Base-by-base conservation (phyloP, 768 basidiomycete species). In the Hortiboletus campestris region DNA sequence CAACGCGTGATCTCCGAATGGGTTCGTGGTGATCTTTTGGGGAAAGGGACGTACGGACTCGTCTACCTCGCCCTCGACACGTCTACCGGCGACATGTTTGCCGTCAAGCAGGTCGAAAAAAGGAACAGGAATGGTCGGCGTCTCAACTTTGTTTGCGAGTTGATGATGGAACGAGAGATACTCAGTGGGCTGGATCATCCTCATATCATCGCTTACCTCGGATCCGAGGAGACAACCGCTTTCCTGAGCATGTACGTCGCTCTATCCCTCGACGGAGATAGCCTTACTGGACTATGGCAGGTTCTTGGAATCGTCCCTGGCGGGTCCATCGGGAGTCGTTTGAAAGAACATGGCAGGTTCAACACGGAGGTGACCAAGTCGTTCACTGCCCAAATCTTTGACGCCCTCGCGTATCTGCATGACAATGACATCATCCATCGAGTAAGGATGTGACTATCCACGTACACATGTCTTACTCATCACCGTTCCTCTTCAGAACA, bases 61-160 rank as follows among this genome's bases (percentile, higher is more conserved):
- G 95, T 98, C 20, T 98, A 96, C 67, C 82, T 98, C 54, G 95
- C 91, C n/a, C 78, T 97, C 59, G 94, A 97, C 66, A 88, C 88
- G 29, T 92, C 91, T 2, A 95, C 91, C 2, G 93, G 93, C 51
- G 93, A 96, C 72, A 94, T 96, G 89, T 91, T 98, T 67, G 95
- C 96, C 11, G 95, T 98, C 58, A 98, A 98, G 74, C 95, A 98
- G 74, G 95, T 97, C 46, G 94, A 96, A 88, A 87, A 69, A 88
- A 86, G 59, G 91, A 95, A 70, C 34, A 6, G 13, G 77, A 25
- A 25, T 25, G 25, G 81, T 13, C 81, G 90, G 16, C 91, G 92
- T 61, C 75, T 81, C 52, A 83, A 81, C n/a, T 89, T 94, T 59
- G 89, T 97, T 53, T 85, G 91, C 60, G 91, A 93, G 1, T 75